phyloP scores from a whole-genome alignment of 148 eudicot genomes.

The Limonium bicolor region DNA sequence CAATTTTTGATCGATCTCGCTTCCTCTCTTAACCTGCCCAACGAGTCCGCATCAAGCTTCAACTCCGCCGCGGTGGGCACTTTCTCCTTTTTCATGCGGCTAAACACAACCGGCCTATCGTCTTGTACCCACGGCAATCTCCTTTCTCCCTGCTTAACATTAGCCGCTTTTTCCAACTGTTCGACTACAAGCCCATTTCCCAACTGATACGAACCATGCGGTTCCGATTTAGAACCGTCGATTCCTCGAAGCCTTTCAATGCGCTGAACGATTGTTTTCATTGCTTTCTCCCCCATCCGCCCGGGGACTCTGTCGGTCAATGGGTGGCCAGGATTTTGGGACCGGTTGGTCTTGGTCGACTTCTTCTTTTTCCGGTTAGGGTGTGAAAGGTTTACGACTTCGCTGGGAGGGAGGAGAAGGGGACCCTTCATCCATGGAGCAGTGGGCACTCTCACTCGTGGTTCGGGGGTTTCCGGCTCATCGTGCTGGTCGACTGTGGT shows the following conservation, averaged over 20 bases:
- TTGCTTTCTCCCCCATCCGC: slow-evolving; percentile 46
- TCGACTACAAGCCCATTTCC: slow-evolving; percentile 25
- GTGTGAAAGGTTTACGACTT: slow-evolving; percentile 26
- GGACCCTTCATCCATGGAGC: slow-evolving; percentile 86
- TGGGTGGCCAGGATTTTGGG: slow-evolving; percentile 14
- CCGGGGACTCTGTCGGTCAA: slow-evolving; percentile 50
- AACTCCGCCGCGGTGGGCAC: slow-evolving; percentile 48
- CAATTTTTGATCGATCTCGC: slow-evolving; percentile 55
- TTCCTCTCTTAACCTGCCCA: slow-evolving; percentile 60
- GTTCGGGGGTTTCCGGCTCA: slow-evolving; percentile 5
- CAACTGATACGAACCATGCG: slow-evolving; percentile 13
- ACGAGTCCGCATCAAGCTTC: slow-evolving; percentile 49
- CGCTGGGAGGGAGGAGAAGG: slow-evolving; percentile 30
- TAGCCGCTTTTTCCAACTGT: slow-evolving; percentile 9
- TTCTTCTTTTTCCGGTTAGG: slow-evolving; percentile 12
- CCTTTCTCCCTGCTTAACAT: slow-evolving; percentile 8
- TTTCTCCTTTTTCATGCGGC: slow-evolving; percentile 46
- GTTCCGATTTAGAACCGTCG: slow-evolving; percentile 15
- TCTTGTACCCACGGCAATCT: slow-evolving; percentile 72
- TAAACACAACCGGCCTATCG: slow-evolving; percentile 26
- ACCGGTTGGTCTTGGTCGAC: slow-evolving; percentile 2
- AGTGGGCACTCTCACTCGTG: slow-evolving; percentile 41
- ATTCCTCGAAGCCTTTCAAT: slow-evolving; percentile 33
- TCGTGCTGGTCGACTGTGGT: slow-evolving; percentile 1
- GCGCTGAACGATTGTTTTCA: slow-evolving; percentile 33